Percentiles rank a stretch among this genome's conserved stretches.
Conservation (phyloP, 208 protist species). For the Willaertia magna region DNA sequence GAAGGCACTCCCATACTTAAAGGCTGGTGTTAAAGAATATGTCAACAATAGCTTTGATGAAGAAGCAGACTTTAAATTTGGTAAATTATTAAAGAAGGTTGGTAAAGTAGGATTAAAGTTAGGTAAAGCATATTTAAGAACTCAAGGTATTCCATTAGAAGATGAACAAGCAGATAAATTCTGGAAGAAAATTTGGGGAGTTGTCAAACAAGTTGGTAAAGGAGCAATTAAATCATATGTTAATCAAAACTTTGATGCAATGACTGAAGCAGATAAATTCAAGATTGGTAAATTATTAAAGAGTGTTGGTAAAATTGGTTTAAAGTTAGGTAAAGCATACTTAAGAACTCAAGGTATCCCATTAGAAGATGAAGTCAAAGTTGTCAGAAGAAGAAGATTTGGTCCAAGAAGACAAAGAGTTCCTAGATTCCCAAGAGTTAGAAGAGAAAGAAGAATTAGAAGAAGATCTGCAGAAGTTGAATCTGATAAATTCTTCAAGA, state of each 20-base stretch:
- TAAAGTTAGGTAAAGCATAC: not conserved
- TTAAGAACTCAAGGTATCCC: not conserved
- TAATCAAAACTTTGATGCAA: not conserved
- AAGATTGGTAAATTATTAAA: not conserved
- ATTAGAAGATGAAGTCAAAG: not conserved
- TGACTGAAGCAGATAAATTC: not conserved
- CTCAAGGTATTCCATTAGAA: not conserved
- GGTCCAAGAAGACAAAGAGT: no score
- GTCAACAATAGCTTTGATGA: not conserved
- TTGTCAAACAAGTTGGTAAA: not conserved
- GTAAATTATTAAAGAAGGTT: not conserved
- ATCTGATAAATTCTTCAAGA: not conserved
- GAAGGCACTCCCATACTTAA: not conserved
- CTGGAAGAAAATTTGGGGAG: not conserved
- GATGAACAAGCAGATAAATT: not conserved
- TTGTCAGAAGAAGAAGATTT: no score
- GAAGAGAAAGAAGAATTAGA: no score
- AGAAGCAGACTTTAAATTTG: not conserved
- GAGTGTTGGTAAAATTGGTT: not conserved
- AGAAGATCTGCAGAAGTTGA: not conserved
- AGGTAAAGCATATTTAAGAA: not conserved
- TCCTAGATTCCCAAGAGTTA: no score
- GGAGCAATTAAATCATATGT: not conserved
- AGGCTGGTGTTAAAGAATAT: not conserved
- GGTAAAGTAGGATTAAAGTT: not conserved